Evolutionary conservation across 331 rosid species (phyloP).

Genomic region (Rosa hybrid): DNA sequence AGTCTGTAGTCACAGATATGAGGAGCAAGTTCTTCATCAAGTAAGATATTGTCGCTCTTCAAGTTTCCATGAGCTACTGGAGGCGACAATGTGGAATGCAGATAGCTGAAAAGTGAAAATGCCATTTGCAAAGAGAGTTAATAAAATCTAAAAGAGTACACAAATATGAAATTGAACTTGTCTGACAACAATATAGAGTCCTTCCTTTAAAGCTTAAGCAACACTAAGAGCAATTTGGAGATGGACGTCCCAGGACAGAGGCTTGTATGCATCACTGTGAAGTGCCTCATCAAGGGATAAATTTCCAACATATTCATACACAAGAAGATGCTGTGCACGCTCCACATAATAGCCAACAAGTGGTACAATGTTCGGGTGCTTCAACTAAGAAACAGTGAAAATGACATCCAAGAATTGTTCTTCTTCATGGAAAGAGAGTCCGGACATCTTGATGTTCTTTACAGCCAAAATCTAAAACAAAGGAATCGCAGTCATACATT

Average conservation of each 20-base stretch:
- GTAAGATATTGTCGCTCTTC: slow-evolving; percentile 71
- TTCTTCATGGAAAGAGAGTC: slow-evolving; percentile 64
- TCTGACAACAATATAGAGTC: slow-evolving; percentile 11
- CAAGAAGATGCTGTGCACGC: slow-evolving; percentile 77
- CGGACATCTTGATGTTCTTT: slow-evolving; percentile 61
- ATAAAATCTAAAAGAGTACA: not conserved
- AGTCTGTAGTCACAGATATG: slow-evolving; percentile 69
- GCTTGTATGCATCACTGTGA: slow-evolving; percentile 55
- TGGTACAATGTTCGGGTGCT: slow-evolving; percentile 72
- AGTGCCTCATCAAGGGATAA: slow-evolving; percentile 65
- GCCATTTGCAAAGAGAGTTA: not conserved
- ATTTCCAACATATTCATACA: slow-evolving; percentile 61
- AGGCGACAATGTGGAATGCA: slow-evolving; percentile 75
- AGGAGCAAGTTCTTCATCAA: slow-evolving; percentile 72
- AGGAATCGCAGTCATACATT: slow-evolving; percentile 1
- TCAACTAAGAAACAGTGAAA: slow-evolving; percentile 64
- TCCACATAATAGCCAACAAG: slow-evolving; percentile 77
- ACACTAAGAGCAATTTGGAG: slow-evolving; percentile 69
- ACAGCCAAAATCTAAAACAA: slow-evolving; percentile 62
- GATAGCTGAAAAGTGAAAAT: slow-evolving; percentile 47
- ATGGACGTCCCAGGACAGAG: slow-evolving; percentile 72
- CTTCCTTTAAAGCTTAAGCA: slow-evolving; percentile 86
- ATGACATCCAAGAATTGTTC: slow-evolving; percentile 72
- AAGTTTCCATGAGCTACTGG: slow-evolving; percentile 73
- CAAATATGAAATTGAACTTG: slow-evolving; percentile 14